These are phyloP conservation scores for Trichoderma reesei DNA, from an alignment of 495 filamentous ascomycete genomes.

Conservation along the genomic window DNA sequence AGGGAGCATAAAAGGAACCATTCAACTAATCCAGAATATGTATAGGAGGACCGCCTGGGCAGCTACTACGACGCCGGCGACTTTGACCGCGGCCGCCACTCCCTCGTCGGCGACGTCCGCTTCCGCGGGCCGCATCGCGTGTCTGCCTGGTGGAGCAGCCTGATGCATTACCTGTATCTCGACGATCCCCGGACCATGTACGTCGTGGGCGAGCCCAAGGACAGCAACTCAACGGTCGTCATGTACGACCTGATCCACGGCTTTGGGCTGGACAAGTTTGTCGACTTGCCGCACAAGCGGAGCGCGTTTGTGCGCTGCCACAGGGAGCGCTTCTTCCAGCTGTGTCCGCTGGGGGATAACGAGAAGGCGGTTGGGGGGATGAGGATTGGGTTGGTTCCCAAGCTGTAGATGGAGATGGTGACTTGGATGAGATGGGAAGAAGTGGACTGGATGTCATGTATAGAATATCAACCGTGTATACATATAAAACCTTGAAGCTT, in stretches of 20 bases:
- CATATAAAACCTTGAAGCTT: neutral
- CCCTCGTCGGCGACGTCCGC: constrained; percentile 52
- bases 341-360: constrained; percentile 48
- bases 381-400: constrained; percentile 34
- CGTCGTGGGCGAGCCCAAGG: constrained; percentile 58
- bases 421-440: too few species aligned
- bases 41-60: constrained; percentile 55
- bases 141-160: constrained; percentile 56
- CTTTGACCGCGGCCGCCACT: constrained; percentile 60
- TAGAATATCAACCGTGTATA: neutral
- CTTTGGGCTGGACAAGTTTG: constrained; percentile 53
- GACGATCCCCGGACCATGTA: constrained; percentile 55
- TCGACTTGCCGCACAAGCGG: constrained; percentile 57
- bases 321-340: constrained; percentile 58
- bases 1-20: neutral
- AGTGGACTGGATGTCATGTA: constrained; percentile 14
- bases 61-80: constrained; percentile 53
- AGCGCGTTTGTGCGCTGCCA: constrained; percentile 50
- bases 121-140: constrained; percentile 57
- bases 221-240: constrained; percentile 48
- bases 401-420: constrained; percentile 23
- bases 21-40: neutral
- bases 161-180: constrained; percentile 62
- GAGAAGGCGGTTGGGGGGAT: constrained; percentile 39
- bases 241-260: constrained; percentile 59